Evolutionary conservation across 2,329 filamentous ascomycete species (phyloP).

Genomic region (Microcyclosporella mali): DNA sequence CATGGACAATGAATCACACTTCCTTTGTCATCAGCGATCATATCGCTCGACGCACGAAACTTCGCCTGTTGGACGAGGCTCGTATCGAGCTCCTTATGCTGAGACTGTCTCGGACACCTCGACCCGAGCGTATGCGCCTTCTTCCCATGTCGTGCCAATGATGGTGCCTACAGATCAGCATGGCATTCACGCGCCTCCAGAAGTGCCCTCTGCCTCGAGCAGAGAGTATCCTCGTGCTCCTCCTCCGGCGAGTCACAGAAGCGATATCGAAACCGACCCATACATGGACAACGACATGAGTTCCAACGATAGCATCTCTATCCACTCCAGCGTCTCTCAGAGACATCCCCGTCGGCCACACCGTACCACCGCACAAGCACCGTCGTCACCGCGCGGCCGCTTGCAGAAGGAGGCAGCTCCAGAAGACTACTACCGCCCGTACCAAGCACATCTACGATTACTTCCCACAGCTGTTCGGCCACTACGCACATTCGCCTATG

Average conservation of each 20-base stretch:
- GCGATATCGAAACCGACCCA: conserved; percentile 1
- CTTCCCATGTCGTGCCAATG: no score
- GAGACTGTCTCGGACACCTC: background rate
- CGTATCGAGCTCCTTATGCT: background rate
- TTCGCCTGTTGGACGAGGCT: background rate
- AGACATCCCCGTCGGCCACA: background rate
- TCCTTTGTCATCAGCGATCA: no score
- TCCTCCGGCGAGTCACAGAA: background rate
- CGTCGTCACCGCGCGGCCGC: background rate
- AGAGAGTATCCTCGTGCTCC: conserved; percentile 3
- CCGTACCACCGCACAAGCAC: background rate
- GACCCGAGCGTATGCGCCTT: no score
- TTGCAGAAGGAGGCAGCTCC: background rate
- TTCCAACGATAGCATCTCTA: background rate
- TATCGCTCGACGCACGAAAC: no score
- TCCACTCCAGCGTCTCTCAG: background rate
- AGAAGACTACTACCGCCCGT: background rate
- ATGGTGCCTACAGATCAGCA: no score
- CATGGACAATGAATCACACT: no score
- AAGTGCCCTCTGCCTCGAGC: no score
- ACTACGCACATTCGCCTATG: background rate
- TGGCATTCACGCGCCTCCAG: background rate
- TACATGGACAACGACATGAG: background rate
- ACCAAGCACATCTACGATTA: background rate
- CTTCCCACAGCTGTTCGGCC: conserved; percentile 1